phyloP scores from a whole-genome alignment of 129 eudicot genomes.

The Flaveria bidentis region DNA sequence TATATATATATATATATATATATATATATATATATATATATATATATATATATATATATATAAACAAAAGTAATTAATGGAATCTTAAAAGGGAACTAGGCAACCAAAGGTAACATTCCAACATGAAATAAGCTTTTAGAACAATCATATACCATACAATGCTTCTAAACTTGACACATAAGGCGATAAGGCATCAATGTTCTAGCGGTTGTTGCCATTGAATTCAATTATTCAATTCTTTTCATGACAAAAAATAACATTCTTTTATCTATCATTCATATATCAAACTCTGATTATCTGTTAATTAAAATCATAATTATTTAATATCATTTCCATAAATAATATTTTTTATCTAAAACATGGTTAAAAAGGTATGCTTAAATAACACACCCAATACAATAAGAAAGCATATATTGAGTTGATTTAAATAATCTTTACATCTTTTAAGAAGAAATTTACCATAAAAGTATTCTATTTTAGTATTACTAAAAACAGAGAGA shows the following conservation, averaged over 20 bases:
- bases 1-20: too few relatives aligned
- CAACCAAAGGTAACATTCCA: slow-evolving; percentile 34
- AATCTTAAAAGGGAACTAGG: slow-evolving; percentile 26
- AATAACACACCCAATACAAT: too few relatives aligned
- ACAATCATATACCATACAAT: slow-evolving; percentile 20
- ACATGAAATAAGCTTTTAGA: slow-evolving; percentile 32
- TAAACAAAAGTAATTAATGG: not conserved
- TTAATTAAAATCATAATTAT: not conserved
- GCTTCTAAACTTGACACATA: slow-evolving; percentile 30
- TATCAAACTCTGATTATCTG: not conserved
- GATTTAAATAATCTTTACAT: too few relatives aligned
- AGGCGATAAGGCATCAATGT: slow-evolving; percentile 29
- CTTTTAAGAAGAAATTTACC: too few relatives aligned
- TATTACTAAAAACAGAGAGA: too few relatives aligned
- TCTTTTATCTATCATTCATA: not conserved
- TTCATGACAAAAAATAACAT: not conserved
- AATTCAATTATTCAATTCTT: not conserved
- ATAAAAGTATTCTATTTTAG: too few relatives aligned
- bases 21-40: too few relatives aligned
- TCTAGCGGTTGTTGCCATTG: not conserved
- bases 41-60: not conserved
- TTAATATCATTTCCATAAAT: not conserved
- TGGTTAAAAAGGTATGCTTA: too few relatives aligned
- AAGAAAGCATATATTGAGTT: too few relatives aligned
- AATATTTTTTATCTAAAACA: not conserved